A percentile compares a stretch with the other conserved stretches of the same genome.
phyloP scores from a whole-genome alignment of 352 stramenopile genomes.

The Phytopythium cucurbitacearum region DNA sequence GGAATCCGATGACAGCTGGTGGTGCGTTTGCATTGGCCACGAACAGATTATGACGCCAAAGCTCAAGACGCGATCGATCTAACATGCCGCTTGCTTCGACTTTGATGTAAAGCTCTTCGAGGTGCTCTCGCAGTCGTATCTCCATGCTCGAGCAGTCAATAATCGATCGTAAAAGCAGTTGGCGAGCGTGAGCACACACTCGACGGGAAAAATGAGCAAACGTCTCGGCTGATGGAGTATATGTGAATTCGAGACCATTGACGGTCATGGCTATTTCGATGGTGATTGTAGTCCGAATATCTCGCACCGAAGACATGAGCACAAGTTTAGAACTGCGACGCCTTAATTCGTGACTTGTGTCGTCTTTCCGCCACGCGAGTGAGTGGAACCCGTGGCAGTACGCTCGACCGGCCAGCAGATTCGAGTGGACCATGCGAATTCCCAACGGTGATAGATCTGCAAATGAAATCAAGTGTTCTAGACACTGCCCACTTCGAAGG shows the following conservation, averaged over 20 bases:
- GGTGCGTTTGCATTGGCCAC: slow-evolving; percentile 7
- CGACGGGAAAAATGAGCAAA: slow-evolving; percentile 7
- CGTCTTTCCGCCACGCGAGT: slow-evolving; percentile 24
- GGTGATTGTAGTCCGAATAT: not conserved
- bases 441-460: slow-evolving; percentile 38
- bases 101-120: slow-evolving; percentile 3
- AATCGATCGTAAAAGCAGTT: not conserved
- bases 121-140: slow-evolving; percentile 5
- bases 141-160: not conserved
- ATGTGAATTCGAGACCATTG: slow-evolving; percentile 4
- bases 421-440: slow-evolving; percentile 45
- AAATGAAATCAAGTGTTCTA: slow-evolving; percentile 29
- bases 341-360: too few species aligned
- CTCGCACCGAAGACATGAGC: not conserved
- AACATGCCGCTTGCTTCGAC: not conserved
- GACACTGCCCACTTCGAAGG: slow-evolving; percentile 27
- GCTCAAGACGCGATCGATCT: slow-evolving; percentile 9
- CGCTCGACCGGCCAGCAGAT: slow-evolving; percentile 13
- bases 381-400: slow-evolving; percentile 43
- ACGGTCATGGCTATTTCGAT: slow-evolving; percentile 4
- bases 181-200: slow-evolving; percentile 6
- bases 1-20: slow-evolving; percentile 21
- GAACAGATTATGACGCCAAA: slow-evolving; percentile 30
- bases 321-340: not conserved
- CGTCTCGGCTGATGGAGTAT: slow-evolving; percentile 10